Conservation (phyloP, 1,284 basidiomycete genomes). For the Ganoderma boninense region DNA sequence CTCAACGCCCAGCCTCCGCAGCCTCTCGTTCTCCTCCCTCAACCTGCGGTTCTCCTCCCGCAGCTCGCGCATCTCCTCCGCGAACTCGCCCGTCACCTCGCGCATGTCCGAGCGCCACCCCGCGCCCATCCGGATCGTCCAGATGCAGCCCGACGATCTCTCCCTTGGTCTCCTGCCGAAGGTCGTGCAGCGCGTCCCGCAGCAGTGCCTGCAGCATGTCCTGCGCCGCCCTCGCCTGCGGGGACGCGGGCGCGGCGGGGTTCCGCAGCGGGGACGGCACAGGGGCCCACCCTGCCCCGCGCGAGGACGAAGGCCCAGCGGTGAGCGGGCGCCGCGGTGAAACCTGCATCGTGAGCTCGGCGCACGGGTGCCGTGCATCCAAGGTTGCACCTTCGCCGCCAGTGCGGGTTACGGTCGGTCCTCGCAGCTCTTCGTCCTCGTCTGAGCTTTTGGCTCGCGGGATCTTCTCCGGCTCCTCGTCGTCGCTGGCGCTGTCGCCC, state of each 20-base stretch:
- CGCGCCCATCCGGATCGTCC: constrained; percentile 71
- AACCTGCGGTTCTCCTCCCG: constrained; percentile 56
- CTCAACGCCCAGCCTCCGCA: constrained; percentile 61
- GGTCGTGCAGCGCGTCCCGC: constrained; percentile 75
- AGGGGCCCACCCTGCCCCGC: constrained; percentile 39
- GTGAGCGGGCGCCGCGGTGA: constrained; percentile 60
- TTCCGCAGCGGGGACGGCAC: constrained; percentile 55
- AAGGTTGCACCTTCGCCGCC: neutral
- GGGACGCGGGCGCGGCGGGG: constrained; percentile 36
- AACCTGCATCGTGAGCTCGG: constrained; percentile 59
- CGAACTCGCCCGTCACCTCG: constrained; percentile 64
- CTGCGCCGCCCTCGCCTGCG: constrained; percentile 53
- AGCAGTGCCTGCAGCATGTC: constrained; percentile 70
- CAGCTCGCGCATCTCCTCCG: constrained; percentile 56
- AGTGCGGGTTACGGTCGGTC: neutral
- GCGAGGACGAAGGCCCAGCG: constrained; percentile 13
- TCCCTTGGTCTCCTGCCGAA: constrained; percentile 67
- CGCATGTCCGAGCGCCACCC: constrained; percentile 65
- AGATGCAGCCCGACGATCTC: constrained; percentile 78
- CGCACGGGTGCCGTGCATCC: constrained; percentile 4
- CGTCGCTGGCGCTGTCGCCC: too few relatives aligned
- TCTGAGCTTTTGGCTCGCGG: constrained; percentile 14
- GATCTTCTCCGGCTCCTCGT: constrained; percentile 3
- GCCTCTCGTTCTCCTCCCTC: constrained; percentile 72
- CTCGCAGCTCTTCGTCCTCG: constrained; percentile 11